These are phyloP conservation scores for Dothideomycetes sp. DNA, from an alignment of 2,329 filamentous ascomycete species.

Conservation along the genomic window DNA sequence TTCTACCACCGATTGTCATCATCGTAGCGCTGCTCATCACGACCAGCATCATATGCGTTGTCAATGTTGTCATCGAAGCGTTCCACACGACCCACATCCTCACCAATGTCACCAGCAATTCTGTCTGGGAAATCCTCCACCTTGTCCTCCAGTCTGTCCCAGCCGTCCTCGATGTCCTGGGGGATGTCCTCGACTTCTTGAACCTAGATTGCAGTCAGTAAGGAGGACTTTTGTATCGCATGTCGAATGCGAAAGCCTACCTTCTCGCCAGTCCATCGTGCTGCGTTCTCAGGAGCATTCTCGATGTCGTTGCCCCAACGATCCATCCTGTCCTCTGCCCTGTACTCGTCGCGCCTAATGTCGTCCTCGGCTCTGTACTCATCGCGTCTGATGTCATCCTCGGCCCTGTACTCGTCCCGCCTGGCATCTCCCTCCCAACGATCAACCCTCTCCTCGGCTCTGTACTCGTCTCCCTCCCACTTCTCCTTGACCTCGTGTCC, in stretches of 20 bases:
- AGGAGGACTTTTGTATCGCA: no score
- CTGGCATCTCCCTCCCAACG: constrained; percentile 16
- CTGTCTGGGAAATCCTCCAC: constrained; percentile 26
- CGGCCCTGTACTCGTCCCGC: constrained; percentile 13
- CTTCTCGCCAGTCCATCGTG: constrained; percentile 32
- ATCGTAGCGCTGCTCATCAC: constrained; percentile 20
- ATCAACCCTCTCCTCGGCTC: constrained; percentile 14
- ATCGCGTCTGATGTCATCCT: constrained; percentile 31
- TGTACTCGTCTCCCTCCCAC: constrained; percentile 18
- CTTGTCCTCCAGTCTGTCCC: constrained; percentile 15
- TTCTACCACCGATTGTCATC: no score
- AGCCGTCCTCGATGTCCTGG: constrained; percentile 23
- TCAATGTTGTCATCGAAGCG: constrained; percentile 25
- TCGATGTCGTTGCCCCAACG: constrained; percentile 22
- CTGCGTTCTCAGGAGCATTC: constrained; percentile 32
- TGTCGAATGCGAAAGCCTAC: constrained; percentile 8
- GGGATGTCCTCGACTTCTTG: constrained; percentile 31
- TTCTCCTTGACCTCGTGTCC: constrained; percentile 27
- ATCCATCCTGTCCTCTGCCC: constrained; percentile 20
- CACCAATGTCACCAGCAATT: constrained; percentile 28
- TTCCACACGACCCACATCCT: constrained; percentile 33
- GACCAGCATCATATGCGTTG: constrained; percentile 32
- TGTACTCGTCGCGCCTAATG: constrained; percentile 34
- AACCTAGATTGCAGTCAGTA: constrained; percentile 14
- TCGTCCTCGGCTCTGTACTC: constrained; percentile 28